Base-by-base conservation (phyloP, 345 rosid genomes). In the Mangifera indica region DNA sequence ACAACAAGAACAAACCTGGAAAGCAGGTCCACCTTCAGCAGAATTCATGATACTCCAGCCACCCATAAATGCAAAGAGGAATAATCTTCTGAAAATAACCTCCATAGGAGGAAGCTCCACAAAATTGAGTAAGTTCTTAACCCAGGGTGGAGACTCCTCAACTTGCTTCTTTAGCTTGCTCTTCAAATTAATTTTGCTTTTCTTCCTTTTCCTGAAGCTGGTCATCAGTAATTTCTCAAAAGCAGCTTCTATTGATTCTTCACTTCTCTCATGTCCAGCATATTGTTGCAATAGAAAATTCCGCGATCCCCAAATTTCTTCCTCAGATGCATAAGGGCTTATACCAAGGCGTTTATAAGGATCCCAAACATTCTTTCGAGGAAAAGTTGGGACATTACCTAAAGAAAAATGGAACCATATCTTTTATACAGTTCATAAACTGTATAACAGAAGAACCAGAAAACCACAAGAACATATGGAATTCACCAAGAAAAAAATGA, bases 41-140 rank as follows among this genome's bases (percentile, higher is more conserved):
- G 98, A 89, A 82, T 91, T 95, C 89, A 89, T 86, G 78, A 95
- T 92, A 81, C 99, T 95, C 99, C 99, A 95, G 76, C 92, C 98
- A 83, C 91, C 99, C 98, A 95, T 88, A 87, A 92, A 92, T 8
- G 97, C 97, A 76, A 95, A 95, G 48, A 93, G 98, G 73, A 93
- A 88, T 22, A 95, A 84, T 82, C 99, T 89, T 84, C 98, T 85
- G 76, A 91, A 92, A 12, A 95, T 87, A 72, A 93, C 87, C 32
- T 92, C 98, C 77, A 79, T 59, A 0, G 94, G 91, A 77, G 97
- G 97, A 84, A 89, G 85, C 77, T 93, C 94, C 61, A 92, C 93
- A 77, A 91, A 89, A 76, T 81, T 86, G 60, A 95, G 86, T 65
- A 95, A 80, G 69, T 81, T 77, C 79, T 89, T 82, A 24, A 95